Evolutionary conservation across 2,329 filamentous ascomycete species (phyloP).

Genomic region (Venturia pyrina): DNA sequence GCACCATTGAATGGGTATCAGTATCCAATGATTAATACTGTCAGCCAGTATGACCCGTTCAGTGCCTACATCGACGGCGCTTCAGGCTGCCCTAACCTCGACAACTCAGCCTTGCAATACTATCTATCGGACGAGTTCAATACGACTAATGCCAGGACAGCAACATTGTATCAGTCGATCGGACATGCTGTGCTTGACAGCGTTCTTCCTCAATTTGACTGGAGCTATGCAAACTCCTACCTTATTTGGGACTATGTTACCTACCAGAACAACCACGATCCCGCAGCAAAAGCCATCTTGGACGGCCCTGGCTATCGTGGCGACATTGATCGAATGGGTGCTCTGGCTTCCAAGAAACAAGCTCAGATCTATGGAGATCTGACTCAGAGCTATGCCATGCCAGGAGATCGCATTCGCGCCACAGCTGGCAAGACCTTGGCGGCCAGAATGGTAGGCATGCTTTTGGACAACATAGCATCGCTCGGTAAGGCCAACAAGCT

Average conservation of each 20-base stretch:
- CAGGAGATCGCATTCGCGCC: constrained; percentile 22
- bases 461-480: constrained; percentile 29
- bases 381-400: background rate
- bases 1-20: constrained; percentile 48
- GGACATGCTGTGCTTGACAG: constrained; percentile 34
- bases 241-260: constrained; percentile 46
- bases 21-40: constrained; percentile 41
- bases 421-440: constrained; percentile 35
- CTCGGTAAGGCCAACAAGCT: constrained; percentile 32
- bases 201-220: constrained; percentile 24
- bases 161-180: constrained; percentile 35
- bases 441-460: constrained; percentile 27
- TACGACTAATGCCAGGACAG: constrained; percentile 15
- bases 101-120: constrained; percentile 30
- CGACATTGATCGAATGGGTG: constrained; percentile 18
- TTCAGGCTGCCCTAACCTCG: constrained; percentile 32
- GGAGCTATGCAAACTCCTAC: constrained; percentile 43
- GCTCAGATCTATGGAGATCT: constrained; percentile 12
- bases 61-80: constrained; percentile 42
- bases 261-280: constrained; percentile 45
- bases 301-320: constrained; percentile 19
- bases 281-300: constrained; percentile 27
- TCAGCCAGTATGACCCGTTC: constrained; percentile 36
- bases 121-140: constrained; percentile 30
- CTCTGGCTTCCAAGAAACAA: constrained; percentile 17